These are phyloP conservation scores for Cinchona pubescens DNA, from an alignment of 257 asterid genomes.

Conservation along the genomic window DNA sequence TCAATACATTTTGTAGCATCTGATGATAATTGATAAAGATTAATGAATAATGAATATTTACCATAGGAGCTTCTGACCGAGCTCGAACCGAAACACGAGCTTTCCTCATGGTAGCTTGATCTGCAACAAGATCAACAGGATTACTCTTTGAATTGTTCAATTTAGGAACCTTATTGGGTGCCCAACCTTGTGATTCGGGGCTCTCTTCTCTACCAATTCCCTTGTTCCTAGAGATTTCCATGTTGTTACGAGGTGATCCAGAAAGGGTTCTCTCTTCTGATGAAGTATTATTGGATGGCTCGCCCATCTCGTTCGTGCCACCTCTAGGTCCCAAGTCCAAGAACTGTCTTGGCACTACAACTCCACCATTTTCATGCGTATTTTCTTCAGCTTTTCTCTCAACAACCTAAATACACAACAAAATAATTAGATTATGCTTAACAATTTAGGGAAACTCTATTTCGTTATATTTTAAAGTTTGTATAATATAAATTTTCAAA, in stretches of 20 bases:
- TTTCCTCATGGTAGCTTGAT: slow-evolving; percentile 83
- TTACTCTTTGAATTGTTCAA: slow-evolving; percentile 35
- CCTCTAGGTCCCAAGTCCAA: slow-evolving; percentile 51
- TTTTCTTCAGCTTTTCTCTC: slow-evolving; percentile 15
- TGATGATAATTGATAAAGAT: not conserved
- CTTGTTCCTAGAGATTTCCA: slow-evolving; percentile 26
- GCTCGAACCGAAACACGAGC: slow-evolving; percentile 99
- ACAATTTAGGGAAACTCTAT: not conserved
- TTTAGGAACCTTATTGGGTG: slow-evolving; percentile 47
- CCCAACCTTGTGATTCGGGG: slow-evolving; percentile 76
- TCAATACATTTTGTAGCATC: not conserved
- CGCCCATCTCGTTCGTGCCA: slow-evolving; percentile 27
- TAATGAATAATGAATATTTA: not conserved
- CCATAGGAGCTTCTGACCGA: slow-evolving; percentile 85
- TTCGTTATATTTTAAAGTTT: no score
- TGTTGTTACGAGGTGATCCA: slow-evolving; percentile 51
- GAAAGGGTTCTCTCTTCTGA: slow-evolving; percentile 84
- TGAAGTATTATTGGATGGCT: slow-evolving; percentile 44
- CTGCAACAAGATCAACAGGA: slow-evolving; percentile 43
- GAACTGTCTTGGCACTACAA: slow-evolving; percentile 55
- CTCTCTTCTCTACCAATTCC: slow-evolving; percentile 60
- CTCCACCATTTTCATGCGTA: slow-evolving; percentile 12
- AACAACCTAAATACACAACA: slow-evolving; percentile 7
- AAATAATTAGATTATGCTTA: not conserved
- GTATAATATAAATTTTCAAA: no score